phyloP scores from a whole-genome alignment of 352 stramenopile genomes.

The Phytophthora constricta region DNA sequence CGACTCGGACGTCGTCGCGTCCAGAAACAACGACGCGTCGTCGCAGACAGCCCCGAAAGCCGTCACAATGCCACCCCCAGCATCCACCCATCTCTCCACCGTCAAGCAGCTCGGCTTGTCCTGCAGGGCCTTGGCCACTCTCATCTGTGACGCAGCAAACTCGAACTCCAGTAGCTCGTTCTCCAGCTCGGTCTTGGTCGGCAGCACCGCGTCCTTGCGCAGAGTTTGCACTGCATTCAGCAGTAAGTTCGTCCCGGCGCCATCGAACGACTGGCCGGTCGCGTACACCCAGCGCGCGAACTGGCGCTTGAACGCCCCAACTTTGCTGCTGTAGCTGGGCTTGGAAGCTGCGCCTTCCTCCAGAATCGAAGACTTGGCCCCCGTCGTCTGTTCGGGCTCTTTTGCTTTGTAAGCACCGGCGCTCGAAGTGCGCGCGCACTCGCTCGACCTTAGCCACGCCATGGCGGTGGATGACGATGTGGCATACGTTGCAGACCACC shows the following conservation, averaged over 20 bases:
- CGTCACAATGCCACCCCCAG: slow-evolving; percentile 45
- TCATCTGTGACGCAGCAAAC: slow-evolving; percentile 45
- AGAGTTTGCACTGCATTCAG: slow-evolving; percentile 50
- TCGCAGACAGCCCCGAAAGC: slow-evolving; percentile 56
- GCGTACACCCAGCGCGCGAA: slow-evolving; percentile 73
- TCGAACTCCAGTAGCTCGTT: slow-evolving; percentile 71
- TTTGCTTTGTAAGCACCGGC: slow-evolving; percentile 52
- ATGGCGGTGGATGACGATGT: slow-evolving; percentile 71
- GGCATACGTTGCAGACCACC: slow-evolving; percentile 61
- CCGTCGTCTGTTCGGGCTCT: background rate
- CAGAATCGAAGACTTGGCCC: slow-evolving; percentile 5
- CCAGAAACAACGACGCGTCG: slow-evolving; percentile 52
- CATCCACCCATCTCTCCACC: slow-evolving; percentile 63
- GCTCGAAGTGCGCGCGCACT: slow-evolving; percentile 73
- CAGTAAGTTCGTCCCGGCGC: slow-evolving; percentile 53
- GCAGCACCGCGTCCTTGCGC: slow-evolving; percentile 47
- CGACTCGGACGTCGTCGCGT: slow-evolving; percentile 27
- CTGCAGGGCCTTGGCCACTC: slow-evolving; percentile 51
- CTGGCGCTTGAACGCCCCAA: slow-evolving; percentile 63
- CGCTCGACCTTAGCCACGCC: slow-evolving; percentile 75
- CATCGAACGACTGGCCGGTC: slow-evolving; percentile 58
- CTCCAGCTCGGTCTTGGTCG: slow-evolving; percentile 62
- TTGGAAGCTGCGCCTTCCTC: slow-evolving; percentile 4
- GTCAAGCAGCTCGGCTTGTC: slow-evolving; percentile 62
- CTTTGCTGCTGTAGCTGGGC: slow-evolving; percentile 53